Evolutionary conservation across 805 yeast species (phyloP).

Genomic region (Cephaloascus albidus): DNA sequence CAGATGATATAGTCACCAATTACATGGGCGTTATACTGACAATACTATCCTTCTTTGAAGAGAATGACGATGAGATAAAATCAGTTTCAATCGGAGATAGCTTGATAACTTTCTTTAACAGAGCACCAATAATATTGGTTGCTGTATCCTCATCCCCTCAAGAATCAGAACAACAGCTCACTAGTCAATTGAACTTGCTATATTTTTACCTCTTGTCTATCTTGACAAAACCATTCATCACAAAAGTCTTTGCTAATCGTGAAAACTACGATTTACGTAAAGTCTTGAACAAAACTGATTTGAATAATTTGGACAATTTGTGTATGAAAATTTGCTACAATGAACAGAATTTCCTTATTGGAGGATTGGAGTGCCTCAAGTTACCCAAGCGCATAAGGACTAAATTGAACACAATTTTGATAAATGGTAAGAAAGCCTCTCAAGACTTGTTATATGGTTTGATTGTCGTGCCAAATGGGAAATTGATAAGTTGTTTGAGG

Average conservation of each 20-base stretch:
- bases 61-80: constrained; percentile 29
- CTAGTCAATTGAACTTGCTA: constrained; percentile 59
- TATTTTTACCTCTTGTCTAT: constrained; percentile 78
- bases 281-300: constrained; percentile 66
- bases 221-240: constrained; percentile 70
- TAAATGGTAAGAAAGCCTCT: constrained; percentile 23
- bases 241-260: constrained; percentile 56
- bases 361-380: constrained; percentile 56
- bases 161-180: constrained; percentile 41
- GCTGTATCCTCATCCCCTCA: constrained; percentile 48
- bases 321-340: constrained; percentile 39
- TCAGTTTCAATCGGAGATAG: constrained; percentile 44
- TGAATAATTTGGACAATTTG: constrained; percentile 58
- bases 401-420: constrained; percentile 45
- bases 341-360: constrained; percentile 52
- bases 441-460: constrained; percentile 66
- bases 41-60: constrained; percentile 59
- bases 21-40: constrained; percentile 80
- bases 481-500: constrained; percentile 59
- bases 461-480: constrained; percentile 53
- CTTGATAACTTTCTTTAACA: constrained; percentile 49
- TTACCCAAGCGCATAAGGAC: constrained; percentile 49
- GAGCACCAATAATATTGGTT: constrained; percentile 63
- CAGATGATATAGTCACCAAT: constrained; percentile 56
- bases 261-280: constrained; percentile 78